phyloP scores from a whole-genome alignment of 805 yeast species.

The Diddensiella transvaalensis region DNA sequence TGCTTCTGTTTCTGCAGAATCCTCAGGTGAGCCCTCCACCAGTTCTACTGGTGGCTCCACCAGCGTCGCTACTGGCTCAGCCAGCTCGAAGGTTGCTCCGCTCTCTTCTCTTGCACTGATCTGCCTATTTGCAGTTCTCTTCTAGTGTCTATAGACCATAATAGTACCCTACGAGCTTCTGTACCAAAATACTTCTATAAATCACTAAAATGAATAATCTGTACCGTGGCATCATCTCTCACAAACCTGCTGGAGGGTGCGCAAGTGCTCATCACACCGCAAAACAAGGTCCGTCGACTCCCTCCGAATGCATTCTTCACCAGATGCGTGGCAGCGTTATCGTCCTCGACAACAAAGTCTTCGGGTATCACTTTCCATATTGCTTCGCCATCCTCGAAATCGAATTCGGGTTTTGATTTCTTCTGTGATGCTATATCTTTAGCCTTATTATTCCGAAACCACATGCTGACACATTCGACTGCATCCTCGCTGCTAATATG shows the following conservation, averaged over 20 bases:
- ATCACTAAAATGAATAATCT: neutral
- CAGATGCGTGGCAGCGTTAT: constrained; percentile 83
- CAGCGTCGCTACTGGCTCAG: too few relatives aligned
- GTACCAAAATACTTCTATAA: too few relatives aligned
- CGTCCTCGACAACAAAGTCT: constrained; percentile 54
- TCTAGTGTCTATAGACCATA: too few relatives aligned
- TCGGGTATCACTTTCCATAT: neutral
- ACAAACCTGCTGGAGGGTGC: neutral
- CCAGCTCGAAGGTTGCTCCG: too few relatives aligned
- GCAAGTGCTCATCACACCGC: neutral
- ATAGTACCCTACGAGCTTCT: too few relatives aligned
- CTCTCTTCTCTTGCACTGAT: too few relatives aligned
- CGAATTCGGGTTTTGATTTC: neutral
- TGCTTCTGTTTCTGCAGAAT: too few relatives aligned
- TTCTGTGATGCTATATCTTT: constrained; percentile 18
- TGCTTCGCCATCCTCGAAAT: neutral
- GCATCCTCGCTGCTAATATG: constrained; percentile 84
- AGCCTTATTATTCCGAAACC: constrained; percentile 76
- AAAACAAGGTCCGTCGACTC: neutral
- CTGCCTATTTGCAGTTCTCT: too few relatives aligned
- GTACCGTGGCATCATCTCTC: constrained; percentile 4
- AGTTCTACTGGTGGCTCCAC: too few relatives aligned
- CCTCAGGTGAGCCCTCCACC: too few relatives aligned
- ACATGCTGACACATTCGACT: constrained; percentile 83
- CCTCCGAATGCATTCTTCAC: constrained; percentile 83